Base-by-base conservation (phyloP, 2,329 filamentous ascomycete genomes). In the Parascedosporium putredinis region DNA sequence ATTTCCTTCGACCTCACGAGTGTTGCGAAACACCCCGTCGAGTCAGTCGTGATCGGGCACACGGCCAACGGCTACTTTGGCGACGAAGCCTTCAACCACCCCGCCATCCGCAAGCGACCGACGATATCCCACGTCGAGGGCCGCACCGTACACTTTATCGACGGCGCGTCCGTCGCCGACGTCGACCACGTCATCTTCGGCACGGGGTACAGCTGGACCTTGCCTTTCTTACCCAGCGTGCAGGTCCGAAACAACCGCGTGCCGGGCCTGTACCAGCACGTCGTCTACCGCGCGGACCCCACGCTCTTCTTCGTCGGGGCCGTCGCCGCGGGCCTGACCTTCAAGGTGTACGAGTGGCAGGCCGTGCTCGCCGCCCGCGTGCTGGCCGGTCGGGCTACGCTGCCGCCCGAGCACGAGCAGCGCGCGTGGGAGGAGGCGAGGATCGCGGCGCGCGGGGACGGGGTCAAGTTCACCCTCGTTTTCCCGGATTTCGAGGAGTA, bases 271-370 rank as follows among this genome's bases (percentile, higher is more conserved):
- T 82, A 79, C 55, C 74, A 78, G 56, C 78, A 82, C 56, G 64
- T 81, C 1, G 73, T 81, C 5, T 78, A 71, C 59, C 66, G 65
- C 29, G 55, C 69, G 16, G 79, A 83, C 53, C 74, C 77, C 0
- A 74, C 70, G 0, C 63, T 82, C 8, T 62, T 75, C 2, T 83
- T 82, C 56, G 67, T 82, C 2, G 79, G 78, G 23, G 79, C 79
- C 3, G 76, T 48, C 8, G 25, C 48, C n/a, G 50, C 45, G 6
- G 76, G 76, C 0, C 62, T 86, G 24, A 85, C 81, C 0, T 85
- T 86, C 64, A 83, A 81, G 58, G 72, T 84, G 25, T 84, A 83
- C 50, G 81, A 84, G 62, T 84, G 78, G 77, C 81, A 84, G 57
- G 79, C 79, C 5, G 79, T 84, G 0, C 69, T 78, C 1, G 77